Base-by-base conservation (phyloP, 108 stramenopile species). In the Pseudonitzschia delicatissima region DNA sequence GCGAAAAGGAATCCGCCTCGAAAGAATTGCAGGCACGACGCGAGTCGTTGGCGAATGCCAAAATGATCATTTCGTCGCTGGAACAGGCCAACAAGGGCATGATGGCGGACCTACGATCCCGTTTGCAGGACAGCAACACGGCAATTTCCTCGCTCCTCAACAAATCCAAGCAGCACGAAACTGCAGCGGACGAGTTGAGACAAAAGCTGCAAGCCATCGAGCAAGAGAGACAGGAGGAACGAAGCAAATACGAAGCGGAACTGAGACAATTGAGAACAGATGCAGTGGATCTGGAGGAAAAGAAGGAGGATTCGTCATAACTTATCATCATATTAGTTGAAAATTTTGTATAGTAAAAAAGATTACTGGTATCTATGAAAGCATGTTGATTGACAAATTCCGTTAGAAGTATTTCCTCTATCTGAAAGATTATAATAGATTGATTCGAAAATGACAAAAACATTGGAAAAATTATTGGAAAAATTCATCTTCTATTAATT, bases 61-160 rank as follows among this genome's bases (percentile, higher is more conserved):
- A 86, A 53, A 77, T 86, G 80, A 86, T 86, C 25, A 86, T 86
- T 67, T 82, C 85, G 4, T 82, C 82, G 21, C 47, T 86, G 40
- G 85, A 86, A 47, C 67, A 81, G 45, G 78, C 85, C 15, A 86
- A 83, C 72, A 86, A 86, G 60, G 75, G 69, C 37, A 86, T 86
- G 77, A 70, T 78, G 67, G 81, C 81, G 67, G 79, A 86, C 49
- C 40, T 79, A 25, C 77, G 80, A 33, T 71, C 73, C 9, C 71
- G 82, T 2, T 62, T 86, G 20, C 77, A 86, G 33, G 85, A 86
- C 40, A 76, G 74, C 64, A 83, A 82, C 66, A 64, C 68, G 7
- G 82, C 79, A 11, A 81, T 86, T 53, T 73, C 78, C 3, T 71
- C 82, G 26, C 68, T 86, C 1, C 37, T 83, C 32, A 74, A 83